phyloP scores from a whole-genome alignment of 1,284 basidiomycete species.

The Hemileia vastatrix region DNA sequence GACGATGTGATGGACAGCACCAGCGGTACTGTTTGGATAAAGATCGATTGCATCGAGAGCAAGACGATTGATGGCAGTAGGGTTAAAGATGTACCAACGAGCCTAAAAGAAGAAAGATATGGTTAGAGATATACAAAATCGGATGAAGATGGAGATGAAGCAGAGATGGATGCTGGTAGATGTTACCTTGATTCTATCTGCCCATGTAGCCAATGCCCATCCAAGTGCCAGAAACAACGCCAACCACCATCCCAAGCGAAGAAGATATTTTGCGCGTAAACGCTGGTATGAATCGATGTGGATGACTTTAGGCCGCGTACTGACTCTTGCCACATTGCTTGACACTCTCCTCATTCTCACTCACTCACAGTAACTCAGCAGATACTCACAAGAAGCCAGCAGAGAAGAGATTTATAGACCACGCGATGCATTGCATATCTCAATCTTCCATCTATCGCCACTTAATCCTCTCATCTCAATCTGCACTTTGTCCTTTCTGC shows the following conservation, averaged over 20 bases:
- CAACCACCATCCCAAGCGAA: neutral
- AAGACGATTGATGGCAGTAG: slow-evolving; percentile 56
- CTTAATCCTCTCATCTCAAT: too few relatives aligned
- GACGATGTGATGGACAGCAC: slow-evolving; percentile 66
- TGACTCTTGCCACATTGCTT: too few relatives aligned
- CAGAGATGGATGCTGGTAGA: neutral
- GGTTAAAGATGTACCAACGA: slow-evolving; percentile 63
- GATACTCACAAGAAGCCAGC: too few relatives aligned
- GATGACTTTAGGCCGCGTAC: slow-evolving; percentile 5
- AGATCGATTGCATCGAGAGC: slow-evolving; percentile 60
- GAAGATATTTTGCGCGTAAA: neutral
- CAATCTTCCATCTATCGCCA: too few relatives aligned
- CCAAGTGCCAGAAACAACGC: slow-evolving; percentile 1
- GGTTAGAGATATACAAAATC: neutral
- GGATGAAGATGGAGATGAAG: neutral
- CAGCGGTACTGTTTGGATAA: slow-evolving; percentile 54
- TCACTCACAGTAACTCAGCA: too few relatives aligned
- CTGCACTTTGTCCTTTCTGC: too few relatives aligned
- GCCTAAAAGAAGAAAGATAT: slow-evolving; percentile 30
- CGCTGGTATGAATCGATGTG: too few relatives aligned
- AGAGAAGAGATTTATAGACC: too few relatives aligned
- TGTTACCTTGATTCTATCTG: slow-evolving; percentile 12
- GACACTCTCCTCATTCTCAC: too few relatives aligned
- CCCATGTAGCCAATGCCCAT: slow-evolving; percentile 8
- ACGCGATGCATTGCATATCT: too few relatives aligned